Evolutionary conservation across 768 basidiomycete species (phyloP), one percentile per base, ranked within the genome.

Genomic region (Lentinula edodes): DNA sequence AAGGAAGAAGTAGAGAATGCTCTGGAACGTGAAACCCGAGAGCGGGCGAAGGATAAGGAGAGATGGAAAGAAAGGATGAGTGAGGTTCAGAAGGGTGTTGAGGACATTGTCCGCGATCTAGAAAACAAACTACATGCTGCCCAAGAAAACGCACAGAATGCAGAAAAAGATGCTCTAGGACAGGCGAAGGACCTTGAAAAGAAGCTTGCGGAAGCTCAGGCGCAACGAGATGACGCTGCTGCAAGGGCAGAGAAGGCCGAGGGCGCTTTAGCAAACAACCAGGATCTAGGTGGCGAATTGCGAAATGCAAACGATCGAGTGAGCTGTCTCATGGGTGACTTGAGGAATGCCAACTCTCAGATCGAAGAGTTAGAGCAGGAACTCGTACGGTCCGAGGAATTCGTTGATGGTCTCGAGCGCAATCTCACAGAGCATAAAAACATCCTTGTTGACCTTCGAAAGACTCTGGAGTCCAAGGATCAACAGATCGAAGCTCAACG

Each of bases 61-160:
- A 74, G 84, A 48, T 93, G 87, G 86, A 84, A 83, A 65, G 83
- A 82, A 55, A 79, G 88, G 50, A 89, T 92, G 84, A 66, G 64
- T 8, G 89, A 90, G 62, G 87, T 90, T 8, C 86, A 91, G 70
- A 76, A 75, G 54, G 88, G 87, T 4, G 90, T 90, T 32, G 81
- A 83, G 41, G 83, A 74, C 8, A 87, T 92, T 61, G 76, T 93
- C 18, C 73, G 73, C n/a, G 83, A 85, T 54, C 72, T 93, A 61
- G 89, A 91, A 72, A 66, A 66, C 63, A 85, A 82, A 64, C 67
- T 83, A 2, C 75, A 74, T 46, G 76, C 73, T 39, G 83, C 89
- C 0, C 87, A 89, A 66, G 73, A 75, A 58, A 74, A 70, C 28
- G 75, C 74, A 7, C 73, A 73, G 41, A 72, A 75, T 3, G 75